phyloP scores from a whole-genome alignment of 768 basidiomycete genomes.

The Lactifluus pinguis region DNA sequence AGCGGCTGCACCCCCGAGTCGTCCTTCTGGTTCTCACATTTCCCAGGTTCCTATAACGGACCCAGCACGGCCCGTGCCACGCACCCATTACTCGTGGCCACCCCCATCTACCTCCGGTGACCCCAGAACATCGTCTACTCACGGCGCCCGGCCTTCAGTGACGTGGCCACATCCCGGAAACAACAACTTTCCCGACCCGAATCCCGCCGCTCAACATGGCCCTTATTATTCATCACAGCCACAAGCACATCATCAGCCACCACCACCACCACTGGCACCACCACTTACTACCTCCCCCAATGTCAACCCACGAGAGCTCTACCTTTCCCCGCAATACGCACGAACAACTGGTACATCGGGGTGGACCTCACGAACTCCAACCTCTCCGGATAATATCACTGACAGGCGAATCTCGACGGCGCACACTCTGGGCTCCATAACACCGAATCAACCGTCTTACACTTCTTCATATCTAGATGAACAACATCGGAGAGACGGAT shows the following conservation, averaged over 20 bases:
- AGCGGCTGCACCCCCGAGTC: not conserved
- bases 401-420: slow-evolving; percentile 5
- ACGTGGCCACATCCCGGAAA: slow-evolving; percentile 1
- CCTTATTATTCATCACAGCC: slow-evolving; percentile 6
- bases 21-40: not conserved
- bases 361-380: slow-evolving; percentile 6
- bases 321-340: slow-evolving; percentile 1
- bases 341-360: slow-evolving; percentile 3
- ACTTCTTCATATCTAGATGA: not conserved
- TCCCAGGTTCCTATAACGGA: slow-evolving; percentile 1
- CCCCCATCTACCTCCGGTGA: slow-evolving; percentile 7
- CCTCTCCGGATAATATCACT: not conserved
- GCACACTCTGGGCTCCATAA: not conserved
- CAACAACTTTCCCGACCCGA: not conserved
- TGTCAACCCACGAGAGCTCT: not conserved
- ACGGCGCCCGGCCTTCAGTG: not conserved
- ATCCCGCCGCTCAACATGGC: not conserved
- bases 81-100: slow-evolving; percentile 8
- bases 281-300: not conserved
- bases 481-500: slow-evolving; percentile 1
- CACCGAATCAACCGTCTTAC: slow-evolving; percentile 4
- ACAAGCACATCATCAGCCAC: slow-evolving; percentile 1
- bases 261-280: too few relatives aligned
- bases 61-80: not conserved
- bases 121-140: not conserved